Conservation (phyloP, 257 asterid species). For the Solanum pinnatisectum region DNA sequence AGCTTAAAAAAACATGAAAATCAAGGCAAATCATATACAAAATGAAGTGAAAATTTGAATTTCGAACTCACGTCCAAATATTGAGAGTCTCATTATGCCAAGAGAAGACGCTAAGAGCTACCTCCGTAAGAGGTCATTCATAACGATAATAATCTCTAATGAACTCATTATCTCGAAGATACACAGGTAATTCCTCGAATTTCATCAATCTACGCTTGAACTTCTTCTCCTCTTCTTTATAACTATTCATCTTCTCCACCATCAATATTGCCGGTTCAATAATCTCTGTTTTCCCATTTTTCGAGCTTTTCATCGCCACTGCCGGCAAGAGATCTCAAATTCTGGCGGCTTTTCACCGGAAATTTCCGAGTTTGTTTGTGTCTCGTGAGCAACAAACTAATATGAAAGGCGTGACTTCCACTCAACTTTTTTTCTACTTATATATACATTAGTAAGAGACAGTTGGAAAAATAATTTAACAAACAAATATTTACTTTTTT, state of each 20-base stretch:
- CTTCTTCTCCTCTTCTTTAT: slow-evolving; percentile 15
- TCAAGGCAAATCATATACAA: background rate
- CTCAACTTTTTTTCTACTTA: background rate
- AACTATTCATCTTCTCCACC: background rate
- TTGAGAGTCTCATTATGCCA: slow-evolving; percentile 86
- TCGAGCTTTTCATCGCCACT: background rate
- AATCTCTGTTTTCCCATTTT: background rate
- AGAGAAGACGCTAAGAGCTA: slow-evolving; percentile 65
- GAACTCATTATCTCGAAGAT: slow-evolving; percentile 78
- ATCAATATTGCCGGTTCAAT: background rate
- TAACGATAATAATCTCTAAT: slow-evolving; percentile 69
- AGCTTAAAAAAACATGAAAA: background rate
- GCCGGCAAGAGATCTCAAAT: background rate
- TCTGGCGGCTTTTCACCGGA: background rate
- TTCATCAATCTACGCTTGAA: slow-evolving; percentile 20
- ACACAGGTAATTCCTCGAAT: slow-evolving; percentile 73
- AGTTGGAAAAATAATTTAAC: background rate
- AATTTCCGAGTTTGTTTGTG: background rate
- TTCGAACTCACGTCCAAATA: slow-evolving; percentile 72
- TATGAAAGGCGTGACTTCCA: background rate
- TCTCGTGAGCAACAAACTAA: background rate
- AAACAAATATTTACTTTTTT: background rate
- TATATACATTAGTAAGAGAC: background rate
- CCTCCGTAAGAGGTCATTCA: slow-evolving; percentile 77
- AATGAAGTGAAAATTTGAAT: background rate